These are phyloP conservation scores for Ascochyta clinopodiicola DNA, from an alignment of 2,329 filamentous ascomycete species.

Conservation along the genomic window DNA sequence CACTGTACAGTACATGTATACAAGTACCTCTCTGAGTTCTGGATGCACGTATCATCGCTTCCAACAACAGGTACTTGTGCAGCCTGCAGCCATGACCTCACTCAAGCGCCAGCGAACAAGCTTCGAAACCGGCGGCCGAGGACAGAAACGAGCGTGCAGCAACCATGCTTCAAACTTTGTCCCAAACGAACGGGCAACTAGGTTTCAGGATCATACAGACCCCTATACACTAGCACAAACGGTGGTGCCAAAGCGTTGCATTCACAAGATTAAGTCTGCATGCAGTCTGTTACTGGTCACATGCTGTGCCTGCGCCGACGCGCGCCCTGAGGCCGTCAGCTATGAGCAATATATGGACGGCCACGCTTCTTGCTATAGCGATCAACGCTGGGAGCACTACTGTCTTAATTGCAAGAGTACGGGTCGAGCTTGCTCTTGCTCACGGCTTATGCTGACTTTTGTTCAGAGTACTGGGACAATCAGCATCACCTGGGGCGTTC, in stretches of 20 bases:
- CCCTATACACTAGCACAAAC: background rate
- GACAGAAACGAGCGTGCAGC: slow-evolving; percentile 12
- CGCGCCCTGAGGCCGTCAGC: slow-evolving; percentile 7
- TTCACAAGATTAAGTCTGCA: slow-evolving; percentile 18
- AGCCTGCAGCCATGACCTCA: background rate
- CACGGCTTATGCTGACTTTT: background rate
- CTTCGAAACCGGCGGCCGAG: background rate
- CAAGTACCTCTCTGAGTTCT: slow-evolving; percentile 1
- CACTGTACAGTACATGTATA: slow-evolving; percentile 13
- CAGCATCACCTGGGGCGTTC: background rate
- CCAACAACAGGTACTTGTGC: background rate
- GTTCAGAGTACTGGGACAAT: background rate
- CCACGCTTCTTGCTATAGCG: background rate
- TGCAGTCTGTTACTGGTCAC: slow-evolving; percentile 15
- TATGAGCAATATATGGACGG: slow-evolving; percentile 12
- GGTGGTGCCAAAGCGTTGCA: slow-evolving; percentile 15
- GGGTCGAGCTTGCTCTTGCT: background rate
- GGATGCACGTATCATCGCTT: background rate
- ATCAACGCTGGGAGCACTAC: slow-evolving; percentile 10
- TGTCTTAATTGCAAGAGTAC: slow-evolving; percentile 14
- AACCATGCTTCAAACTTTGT: background rate
- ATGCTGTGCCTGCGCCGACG: slow-evolving; percentile 22
- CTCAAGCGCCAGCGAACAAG: slow-evolving; percentile 10
- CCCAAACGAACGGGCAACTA: background rate
- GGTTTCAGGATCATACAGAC: background rate